Evolutionary conservation across 139 green algal genomes (phyloP).

Genomic region (Haematococcus sp.): DNA sequence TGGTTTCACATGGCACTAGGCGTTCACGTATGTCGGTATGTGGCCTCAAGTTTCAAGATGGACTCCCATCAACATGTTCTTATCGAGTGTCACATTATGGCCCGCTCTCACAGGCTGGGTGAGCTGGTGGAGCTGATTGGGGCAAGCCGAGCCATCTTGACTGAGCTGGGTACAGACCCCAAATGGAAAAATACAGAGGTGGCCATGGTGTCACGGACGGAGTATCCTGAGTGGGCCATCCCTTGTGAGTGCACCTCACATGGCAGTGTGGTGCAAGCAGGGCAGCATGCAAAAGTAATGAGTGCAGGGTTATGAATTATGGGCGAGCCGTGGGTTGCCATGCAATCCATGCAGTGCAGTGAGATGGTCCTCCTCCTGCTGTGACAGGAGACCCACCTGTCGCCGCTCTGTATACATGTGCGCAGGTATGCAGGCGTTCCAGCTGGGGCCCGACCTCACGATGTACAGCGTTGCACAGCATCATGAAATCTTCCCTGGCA

Average conservation of each 20-base stretch:
- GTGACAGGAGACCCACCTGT: not conserved
- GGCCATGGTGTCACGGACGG: conserved; percentile 60
- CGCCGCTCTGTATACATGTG: not conserved
- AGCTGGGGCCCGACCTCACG: not conserved
- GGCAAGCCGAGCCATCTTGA: conserved; percentile 36
- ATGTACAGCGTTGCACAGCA: conserved; percentile 16
- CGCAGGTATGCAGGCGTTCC: conserved; percentile 1
- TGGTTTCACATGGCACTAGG: too few species aligned
- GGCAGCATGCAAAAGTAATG: not conserved
- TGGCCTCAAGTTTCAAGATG: too few species aligned
- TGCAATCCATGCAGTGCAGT: not conserved
- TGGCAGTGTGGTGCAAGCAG: not conserved
- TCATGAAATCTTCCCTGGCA: conserved; percentile 61
- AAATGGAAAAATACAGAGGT: conserved; percentile 41
- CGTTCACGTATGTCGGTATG: too few species aligned
- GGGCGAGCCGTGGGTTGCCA: not conserved
- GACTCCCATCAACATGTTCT: too few species aligned
- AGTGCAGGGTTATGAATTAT: not conserved
- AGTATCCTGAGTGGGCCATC: conserved; percentile 55
- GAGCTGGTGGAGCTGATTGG: conserved; percentile 53
- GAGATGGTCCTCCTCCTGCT: not conserved
- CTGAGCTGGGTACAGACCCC: conserved; percentile 40
- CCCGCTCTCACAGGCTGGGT: not conserved
- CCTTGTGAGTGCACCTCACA: conserved; percentile 34
- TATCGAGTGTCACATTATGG: too few species aligned